Evolutionary conservation across 805 yeast genomes (phyloP).

Genomic region (Candida vartiovaarae): DNA sequence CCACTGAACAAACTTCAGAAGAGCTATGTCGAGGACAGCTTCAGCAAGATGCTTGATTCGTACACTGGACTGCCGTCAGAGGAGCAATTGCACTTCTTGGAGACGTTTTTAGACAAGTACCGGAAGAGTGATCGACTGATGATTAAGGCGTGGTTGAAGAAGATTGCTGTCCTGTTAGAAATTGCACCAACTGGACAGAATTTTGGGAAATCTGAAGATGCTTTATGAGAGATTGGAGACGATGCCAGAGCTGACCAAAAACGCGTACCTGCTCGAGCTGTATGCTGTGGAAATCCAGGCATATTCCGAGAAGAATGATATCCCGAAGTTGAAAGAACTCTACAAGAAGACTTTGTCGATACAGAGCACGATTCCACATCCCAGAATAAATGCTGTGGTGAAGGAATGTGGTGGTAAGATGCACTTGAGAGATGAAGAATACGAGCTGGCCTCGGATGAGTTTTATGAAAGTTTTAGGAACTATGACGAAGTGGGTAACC

Average conservation of each 20-base stretch:
- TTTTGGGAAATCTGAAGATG: conserved; percentile 27
- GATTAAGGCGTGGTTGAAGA: conserved; percentile 41
- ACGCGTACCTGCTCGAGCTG: conserved; percentile 49
- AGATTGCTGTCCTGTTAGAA: conserved; percentile 31
- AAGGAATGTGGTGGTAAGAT: conserved; percentile 72
- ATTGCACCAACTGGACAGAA: conserved; percentile 26
- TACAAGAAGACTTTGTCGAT: conserved; percentile 42
- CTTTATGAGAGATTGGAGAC: conserved; percentile 34
- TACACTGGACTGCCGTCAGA: conserved; percentile 14
- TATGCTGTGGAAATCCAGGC: conserved; percentile 61
- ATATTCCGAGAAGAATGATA: conserved; percentile 32
- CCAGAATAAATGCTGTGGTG: conserved; percentile 65
- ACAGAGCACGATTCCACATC: conserved; percentile 66
- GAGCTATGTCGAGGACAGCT: conserved; percentile 26
- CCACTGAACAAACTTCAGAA: conserved; percentile 14
- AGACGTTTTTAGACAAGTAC: conserved; percentile 22
- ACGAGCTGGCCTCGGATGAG: conserved; percentile 46
- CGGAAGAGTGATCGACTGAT: conserved; percentile 33
- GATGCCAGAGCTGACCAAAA: conserved; percentile 37
- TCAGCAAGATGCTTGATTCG: conserved; percentile 34
- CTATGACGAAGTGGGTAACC: conserved; percentile 62
- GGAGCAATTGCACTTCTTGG: conserved; percentile 24
- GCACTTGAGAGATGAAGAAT: conserved; percentile 52
- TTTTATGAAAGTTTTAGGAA: conserved; percentile 52
- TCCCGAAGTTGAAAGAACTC: conserved; percentile 37